Conservation (phyloP, 495 filamentous ascomycete species). For the Podospora conica region DNA sequence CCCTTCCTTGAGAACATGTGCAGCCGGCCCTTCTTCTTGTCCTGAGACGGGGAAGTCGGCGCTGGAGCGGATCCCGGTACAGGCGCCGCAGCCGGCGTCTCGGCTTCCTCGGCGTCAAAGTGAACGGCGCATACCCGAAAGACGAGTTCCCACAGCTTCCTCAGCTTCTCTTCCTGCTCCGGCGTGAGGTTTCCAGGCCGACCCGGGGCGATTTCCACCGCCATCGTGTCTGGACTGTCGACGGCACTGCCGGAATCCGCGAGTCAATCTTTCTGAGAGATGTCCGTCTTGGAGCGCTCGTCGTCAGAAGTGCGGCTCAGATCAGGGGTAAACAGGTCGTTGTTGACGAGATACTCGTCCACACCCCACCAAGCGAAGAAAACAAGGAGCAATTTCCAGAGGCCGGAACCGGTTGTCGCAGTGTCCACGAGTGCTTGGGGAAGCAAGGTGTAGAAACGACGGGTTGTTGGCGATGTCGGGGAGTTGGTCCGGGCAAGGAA, state of each 20-base stretch:
- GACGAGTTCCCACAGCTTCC: conserved; percentile 74
- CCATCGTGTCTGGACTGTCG: conserved; percentile 25
- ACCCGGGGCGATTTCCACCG: conserved; percentile 54
- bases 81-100: conserved; percentile 19
- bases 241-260: not conserved
- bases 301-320: no score
- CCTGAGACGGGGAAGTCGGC: conserved; percentile 51
- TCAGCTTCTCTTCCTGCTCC: conserved; percentile 83
- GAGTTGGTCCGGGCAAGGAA: not conserved
- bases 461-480: not conserved
- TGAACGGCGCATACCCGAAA: conserved; percentile 78
- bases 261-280: not conserved
- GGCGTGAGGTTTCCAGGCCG: conserved; percentile 80
- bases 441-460: not conserved
- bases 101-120: conserved; percentile 25
- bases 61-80: conserved; percentile 19
- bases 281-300: not conserved
- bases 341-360: not conserved
- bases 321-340: no score
- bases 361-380: not conserved
- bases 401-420: not conserved
- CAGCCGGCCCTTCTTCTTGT: conserved; percentile 58
- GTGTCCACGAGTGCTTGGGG: not conserved
- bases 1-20: conserved; percentile 55
- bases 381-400: not conserved